phyloP scores from a whole-genome alignment of 768 basidiomycete genomes.

The Naganishia onofrii region DNA sequence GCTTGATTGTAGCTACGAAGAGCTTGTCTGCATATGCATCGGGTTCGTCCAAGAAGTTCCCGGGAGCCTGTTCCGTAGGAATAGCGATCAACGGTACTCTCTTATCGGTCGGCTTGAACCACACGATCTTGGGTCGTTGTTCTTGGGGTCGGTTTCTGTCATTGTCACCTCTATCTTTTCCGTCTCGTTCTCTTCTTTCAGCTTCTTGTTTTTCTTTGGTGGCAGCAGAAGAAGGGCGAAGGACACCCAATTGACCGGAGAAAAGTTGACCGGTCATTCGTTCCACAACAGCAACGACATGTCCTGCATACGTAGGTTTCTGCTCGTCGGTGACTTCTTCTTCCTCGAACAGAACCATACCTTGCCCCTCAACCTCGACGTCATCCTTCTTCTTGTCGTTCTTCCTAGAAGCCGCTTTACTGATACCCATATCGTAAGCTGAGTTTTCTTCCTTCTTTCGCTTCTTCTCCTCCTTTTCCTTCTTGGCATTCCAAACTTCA shows the following conservation, averaged over 20 bases:
- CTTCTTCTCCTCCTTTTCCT: conserved; percentile 99
- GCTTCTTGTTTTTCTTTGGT: conserved; percentile 99
- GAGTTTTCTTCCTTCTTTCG: conserved; percentile 99
- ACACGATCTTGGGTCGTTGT: conserved; percentile 83
- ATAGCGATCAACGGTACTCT: conserved; percentile 98
- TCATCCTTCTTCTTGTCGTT: conserved; percentile 99
- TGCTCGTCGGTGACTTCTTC: conserved; percentile 99
- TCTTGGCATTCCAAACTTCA: conserved; percentile 91
- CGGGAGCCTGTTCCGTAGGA: conserved; percentile 94
- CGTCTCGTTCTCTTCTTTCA: conserved; percentile 93
- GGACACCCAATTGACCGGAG: conserved; percentile 89
- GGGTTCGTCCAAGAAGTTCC: conserved; percentile 90
- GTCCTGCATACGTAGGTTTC: conserved; percentile 96
- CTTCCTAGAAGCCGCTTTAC: conserved; percentile 57
- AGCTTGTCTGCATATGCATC: conserved; percentile 84
- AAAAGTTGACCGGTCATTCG: conserved; percentile 98
- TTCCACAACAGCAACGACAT: conserved; percentile 98
- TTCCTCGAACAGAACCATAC: conserved; percentile 92
- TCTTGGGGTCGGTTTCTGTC: conserved; percentile 52
- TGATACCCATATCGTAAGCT: conserved; percentile 76
- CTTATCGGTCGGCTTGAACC: conserved; percentile 99
- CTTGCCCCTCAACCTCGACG: conserved; percentile 98
- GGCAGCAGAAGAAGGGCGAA: conserved; percentile 92
- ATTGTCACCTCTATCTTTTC: conserved; percentile 68
- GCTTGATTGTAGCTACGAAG: conserved; percentile 97